Conservation (phyloP, 768 basidiomycete species). For the Rhodotorula sphaerocarpa region DNA sequence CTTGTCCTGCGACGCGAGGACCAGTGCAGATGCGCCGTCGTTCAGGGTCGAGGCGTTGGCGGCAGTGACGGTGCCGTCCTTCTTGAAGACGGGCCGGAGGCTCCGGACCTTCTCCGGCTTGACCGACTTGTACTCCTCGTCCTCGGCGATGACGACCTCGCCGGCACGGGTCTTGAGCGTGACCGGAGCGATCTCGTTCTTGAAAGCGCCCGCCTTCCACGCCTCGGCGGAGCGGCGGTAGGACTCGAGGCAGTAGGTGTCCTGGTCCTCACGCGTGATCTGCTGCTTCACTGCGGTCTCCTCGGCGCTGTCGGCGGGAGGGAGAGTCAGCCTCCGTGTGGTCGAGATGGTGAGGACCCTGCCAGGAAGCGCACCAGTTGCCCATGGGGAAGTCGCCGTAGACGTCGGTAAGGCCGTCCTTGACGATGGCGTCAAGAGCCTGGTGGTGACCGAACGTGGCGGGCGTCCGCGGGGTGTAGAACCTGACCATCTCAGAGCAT, state of each 20-base stretch:
- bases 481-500: conserved; percentile 40
- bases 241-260: conserved; percentile 85
- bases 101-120: conserved; percentile 87
- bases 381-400: conserved; percentile 99
- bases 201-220: conserved; percentile 77
- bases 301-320: conserved; percentile 54
- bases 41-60: conserved; percentile 93
- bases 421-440: conserved; percentile 75
- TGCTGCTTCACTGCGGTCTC: conserved; percentile 66
- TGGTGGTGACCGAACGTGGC: conserved; percentile 76
- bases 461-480: conserved; percentile 45
- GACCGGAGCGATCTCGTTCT: conserved; percentile 79
- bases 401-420: conserved; percentile 90
- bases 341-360: background rate
- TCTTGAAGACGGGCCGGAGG: conserved; percentile 80
- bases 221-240: conserved; percentile 87
- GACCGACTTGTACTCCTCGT: conserved; percentile 97
- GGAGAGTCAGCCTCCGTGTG: background rate
- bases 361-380: conserved; percentile 52
- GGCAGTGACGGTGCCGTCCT: conserved; percentile 74
- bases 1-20: conserved; percentile 88
- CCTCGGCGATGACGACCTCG: conserved; percentile 69
- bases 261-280: conserved; percentile 79
- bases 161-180: conserved; percentile 90
- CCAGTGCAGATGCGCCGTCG: conserved; percentile 91